Evolutionary conservation across 305 asterid genomes (phyloP).

Genomic region (Solanum hybrid): DNA sequence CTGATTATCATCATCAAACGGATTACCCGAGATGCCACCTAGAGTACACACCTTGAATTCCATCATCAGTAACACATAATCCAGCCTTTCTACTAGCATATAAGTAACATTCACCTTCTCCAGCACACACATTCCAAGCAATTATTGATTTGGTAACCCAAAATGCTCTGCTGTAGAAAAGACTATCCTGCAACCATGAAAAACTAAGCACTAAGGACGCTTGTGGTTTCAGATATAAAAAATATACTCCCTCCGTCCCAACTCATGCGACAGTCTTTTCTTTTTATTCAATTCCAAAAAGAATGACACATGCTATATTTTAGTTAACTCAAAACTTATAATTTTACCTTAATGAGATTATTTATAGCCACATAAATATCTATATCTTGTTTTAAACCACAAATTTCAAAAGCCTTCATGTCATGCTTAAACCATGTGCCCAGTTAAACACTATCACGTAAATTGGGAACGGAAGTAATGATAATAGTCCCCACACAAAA

Average conservation of each 20-base stretch:
- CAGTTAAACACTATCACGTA: not conserved
- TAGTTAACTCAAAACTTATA: not conserved
- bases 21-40: not conserved
- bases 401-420: not conserved
- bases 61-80: constrained; percentile 39
- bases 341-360: not conserved
- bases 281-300: not conserved
- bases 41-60: constrained; percentile 45
- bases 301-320: not conserved
- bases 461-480: not conserved
- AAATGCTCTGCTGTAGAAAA: constrained; percentile 59
- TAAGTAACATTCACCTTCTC: constrained; percentile 54
- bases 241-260: not conserved
- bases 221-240: not conserved
- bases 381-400: not conserved
- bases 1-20: not conserved
- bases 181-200: constrained; percentile 48
- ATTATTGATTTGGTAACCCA: constrained; percentile 70
- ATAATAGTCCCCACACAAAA: not conserved
- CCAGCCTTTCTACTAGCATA: constrained; percentile 67
- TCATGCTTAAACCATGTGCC: not conserved
- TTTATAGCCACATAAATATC: not conserved
- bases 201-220: not conserved
- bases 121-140: constrained; percentile 70
- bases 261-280: not conserved